Base-by-base conservation (phyloP, 2,329 filamentous ascomycete genomes). In the Tympanopsis confertula region DNA sequence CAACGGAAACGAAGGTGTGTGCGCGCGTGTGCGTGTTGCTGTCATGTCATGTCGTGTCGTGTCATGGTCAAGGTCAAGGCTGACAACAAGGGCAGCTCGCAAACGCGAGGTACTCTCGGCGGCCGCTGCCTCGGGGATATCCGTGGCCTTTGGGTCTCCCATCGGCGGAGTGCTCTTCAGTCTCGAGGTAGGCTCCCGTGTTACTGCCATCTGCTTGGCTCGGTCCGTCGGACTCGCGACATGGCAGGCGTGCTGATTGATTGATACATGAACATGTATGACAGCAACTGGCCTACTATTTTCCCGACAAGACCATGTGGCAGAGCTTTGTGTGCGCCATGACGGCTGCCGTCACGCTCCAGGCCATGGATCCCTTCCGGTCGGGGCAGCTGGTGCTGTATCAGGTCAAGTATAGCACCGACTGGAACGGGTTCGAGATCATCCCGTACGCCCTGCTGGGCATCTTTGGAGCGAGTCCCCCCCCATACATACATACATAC, bases 231-330 rank as follows among this genome's bases (percentile, higher is more conserved):
- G n/a, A n/a, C n/a, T n/a, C n/a, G n/a, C n/a, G n/a, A n/a, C n/a
- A n/a, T n/a, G n/a, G n/a, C n/a, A n/a, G n/a, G n/a, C n/a, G n/a
- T n/a, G n/a, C n/a, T n/a, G n/a, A n/a, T n/a, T n/a, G n/a, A n/a
- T n/a, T n/a, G n/a, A n/a, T n/a, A 19, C 4, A 36, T 35, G 19
- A 44, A 53, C 35, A 59, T 36, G 15, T 13, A 36, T 19, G 20
- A n/a, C 41, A 84, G 74, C 86, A 94, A 71, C 67, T 96, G 3
- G 94, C 87, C 1, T 96, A 95, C 57, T 96, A 95, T 58, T 96
- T 96, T 49, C 89, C 91, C 0, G 89, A 96, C 61, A 96, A 96
- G 60, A 96, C 91, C 7, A 96, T 98, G 91, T 98, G 91, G 91
- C 91, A 95, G 57, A 94, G 87, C 51, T 98, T 98, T 53, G 91